Evolutionary conservation across 1,284 basidiomycete species (phyloP).

Genomic region (Ceratobasidium theobromae): DNA sequence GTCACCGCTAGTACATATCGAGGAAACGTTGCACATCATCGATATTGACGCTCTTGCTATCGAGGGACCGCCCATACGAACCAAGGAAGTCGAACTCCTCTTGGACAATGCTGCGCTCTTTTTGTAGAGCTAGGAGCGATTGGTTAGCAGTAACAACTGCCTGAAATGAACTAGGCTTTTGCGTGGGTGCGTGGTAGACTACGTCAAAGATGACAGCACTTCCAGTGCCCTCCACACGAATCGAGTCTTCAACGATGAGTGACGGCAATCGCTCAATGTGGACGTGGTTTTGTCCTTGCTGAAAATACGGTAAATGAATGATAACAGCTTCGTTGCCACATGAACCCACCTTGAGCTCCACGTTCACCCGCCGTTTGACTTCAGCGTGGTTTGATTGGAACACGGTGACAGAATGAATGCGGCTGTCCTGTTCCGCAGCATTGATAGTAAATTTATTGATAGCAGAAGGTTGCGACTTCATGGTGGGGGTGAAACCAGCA

Average conservation of each 20-base stretch:
- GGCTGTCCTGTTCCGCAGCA: slow-evolving; percentile 18
- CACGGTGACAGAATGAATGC: slow-evolving; percentile 18
- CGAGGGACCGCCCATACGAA: slow-evolving; percentile 35
- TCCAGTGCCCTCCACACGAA: slow-evolving; percentile 40
- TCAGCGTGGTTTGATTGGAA: slow-evolving; percentile 21
- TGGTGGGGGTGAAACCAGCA: neutral
- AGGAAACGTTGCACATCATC: slow-evolving; percentile 36
- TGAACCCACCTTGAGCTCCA: slow-evolving; percentile 24
- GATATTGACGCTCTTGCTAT: slow-evolving; percentile 32
- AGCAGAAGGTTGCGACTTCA: neutral
- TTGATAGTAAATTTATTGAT: slow-evolving; percentile 14
- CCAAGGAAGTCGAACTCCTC: slow-evolving; percentile 31
- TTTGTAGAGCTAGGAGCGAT: slow-evolving; percentile 17
- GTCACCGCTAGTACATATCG: slow-evolving; percentile 31
- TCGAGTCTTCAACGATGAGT: slow-evolving; percentile 38
- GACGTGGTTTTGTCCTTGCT: slow-evolving; percentile 39
- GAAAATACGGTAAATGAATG: neutral
- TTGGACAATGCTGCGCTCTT: slow-evolving; percentile 29
- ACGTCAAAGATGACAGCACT: slow-evolving; percentile 39
- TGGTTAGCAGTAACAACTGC: slow-evolving; percentile 27
- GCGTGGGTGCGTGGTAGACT: slow-evolving; percentile 34
- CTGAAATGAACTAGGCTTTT: neutral
- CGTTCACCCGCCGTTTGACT: slow-evolving; percentile 8
- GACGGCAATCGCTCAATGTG: slow-evolving; percentile 37
- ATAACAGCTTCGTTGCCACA: neutral